phyloP scores from a whole-genome alignment of 2,329 filamentous ascomycete genomes.

The Apiospora pterosperma region DNA sequence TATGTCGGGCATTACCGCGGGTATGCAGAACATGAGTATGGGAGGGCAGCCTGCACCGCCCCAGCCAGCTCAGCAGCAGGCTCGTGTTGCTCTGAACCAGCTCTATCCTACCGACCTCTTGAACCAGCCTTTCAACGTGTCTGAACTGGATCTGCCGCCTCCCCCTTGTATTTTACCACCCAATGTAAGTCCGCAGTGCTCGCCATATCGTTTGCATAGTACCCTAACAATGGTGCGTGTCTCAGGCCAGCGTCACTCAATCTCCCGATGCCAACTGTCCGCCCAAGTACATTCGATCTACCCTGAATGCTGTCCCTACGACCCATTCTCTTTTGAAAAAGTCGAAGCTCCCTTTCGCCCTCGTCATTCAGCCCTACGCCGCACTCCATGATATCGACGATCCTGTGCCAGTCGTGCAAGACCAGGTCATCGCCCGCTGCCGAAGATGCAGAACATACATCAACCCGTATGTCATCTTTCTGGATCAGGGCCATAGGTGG shows the following conservation, averaged over 20 bases:
- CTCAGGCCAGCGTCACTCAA: slow-evolving; percentile 85
- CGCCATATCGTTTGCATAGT: background rate
- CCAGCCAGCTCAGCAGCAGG: slow-evolving; percentile 37
- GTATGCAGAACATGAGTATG: slow-evolving; percentile 60
- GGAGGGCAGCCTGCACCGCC: slow-evolving; percentile 50
- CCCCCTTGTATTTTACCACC: slow-evolving; percentile 87
- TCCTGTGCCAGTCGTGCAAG: slow-evolving; percentile 84
- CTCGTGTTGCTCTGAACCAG: slow-evolving; percentile 68
- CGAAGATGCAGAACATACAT: slow-evolving; percentile 95
- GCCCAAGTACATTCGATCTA: slow-evolving; percentile 91
- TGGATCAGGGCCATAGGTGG: slow-evolving; percentile 97
- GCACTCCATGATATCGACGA: slow-evolving; percentile 92
- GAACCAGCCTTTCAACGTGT: slow-evolving; percentile 89
- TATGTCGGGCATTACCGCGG: slow-evolving; percentile 58
- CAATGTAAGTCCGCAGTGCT: slow-evolving; percentile 63
- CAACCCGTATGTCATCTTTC: slow-evolving; percentile 93
- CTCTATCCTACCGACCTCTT: slow-evolving; percentile 89
- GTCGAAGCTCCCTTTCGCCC: slow-evolving; percentile 89
- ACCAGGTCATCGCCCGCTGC: slow-evolving; percentile 96
- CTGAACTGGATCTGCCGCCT: slow-evolving; percentile 86
- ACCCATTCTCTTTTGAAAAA: slow-evolving; percentile 94
- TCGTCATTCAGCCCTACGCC: slow-evolving; percentile 94
- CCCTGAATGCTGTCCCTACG: slow-evolving; percentile 88
- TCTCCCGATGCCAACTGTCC: slow-evolving; percentile 90
- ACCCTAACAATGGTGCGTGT: slow-evolving; percentile 34